Evolutionary conservation across 2,329 filamentous ascomycete genomes (phyloP), one percentile per base, ranked within the genome.

Genomic region (Leptoxyphium fumago): DNA sequence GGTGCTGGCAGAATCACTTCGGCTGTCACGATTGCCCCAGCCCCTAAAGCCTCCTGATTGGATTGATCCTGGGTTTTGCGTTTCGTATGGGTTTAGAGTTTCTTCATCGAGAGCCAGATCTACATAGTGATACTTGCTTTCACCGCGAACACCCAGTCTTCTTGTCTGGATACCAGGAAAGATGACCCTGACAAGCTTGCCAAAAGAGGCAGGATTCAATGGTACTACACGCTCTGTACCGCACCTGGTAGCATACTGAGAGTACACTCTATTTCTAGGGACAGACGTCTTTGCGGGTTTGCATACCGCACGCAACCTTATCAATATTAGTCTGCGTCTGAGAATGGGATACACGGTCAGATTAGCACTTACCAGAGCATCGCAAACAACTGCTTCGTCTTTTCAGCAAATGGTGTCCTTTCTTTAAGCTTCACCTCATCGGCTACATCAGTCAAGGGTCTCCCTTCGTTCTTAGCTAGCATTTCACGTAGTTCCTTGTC

Each of bases 111-210:
- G 65, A 34, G 67, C 69, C 32, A 74, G 62, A 50, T 74, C 71
- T 41, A 73, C 71, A 57, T 98, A 98, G 64, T 98, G 91, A 62
- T 98, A 98, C 61, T 98, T 98, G 11, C 91, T 98, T 66, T 96
- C 89, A 50, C 91, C 91, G 43, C 91, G 79, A 40, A 96, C 88
- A 49, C 91, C 91, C 10, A 98, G 72, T 50, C 91, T 77, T 46
- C 91, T 76, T 29, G 91, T 98, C 64, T 94, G 89, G 17, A 98
- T 80, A 38, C 88, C 89, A 0, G 91, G 89, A 55, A 96, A 98
- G 42, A 98, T 82, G 34, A 98, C 89, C 29, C 91, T 80, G 29
- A 98, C 91, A 38, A 98, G 76, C 64, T 98, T 98, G 45, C 91
- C 91, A 64, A 98, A 98, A 26, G 89, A 96, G 9, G 91, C 91